Evolutionary conservation across 371 early-diverging fungal species (phyloP).

Genomic region (Mucor sp.): DNA sequence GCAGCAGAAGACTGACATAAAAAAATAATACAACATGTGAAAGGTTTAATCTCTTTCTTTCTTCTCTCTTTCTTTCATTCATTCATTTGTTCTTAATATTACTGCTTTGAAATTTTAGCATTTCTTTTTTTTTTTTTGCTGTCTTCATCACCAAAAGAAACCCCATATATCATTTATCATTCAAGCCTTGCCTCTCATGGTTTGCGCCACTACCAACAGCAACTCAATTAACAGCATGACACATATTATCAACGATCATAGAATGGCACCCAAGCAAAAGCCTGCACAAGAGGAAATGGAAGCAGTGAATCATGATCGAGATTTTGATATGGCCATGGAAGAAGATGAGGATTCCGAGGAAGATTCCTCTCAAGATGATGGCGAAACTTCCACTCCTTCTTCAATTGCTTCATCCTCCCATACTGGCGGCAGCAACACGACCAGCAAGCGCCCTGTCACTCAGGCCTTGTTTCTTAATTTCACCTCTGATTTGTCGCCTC

Average conservation of each 20-base stretch:
- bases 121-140: not conserved
- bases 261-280: not conserved
- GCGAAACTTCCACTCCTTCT: not conserved
- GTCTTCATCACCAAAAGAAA: not conserved
- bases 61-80: not conserved
- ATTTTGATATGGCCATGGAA: conserved; percentile 18
- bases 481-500: conserved; percentile 31
- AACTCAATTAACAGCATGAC: conserved; percentile 3
- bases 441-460: conserved; percentile 11
- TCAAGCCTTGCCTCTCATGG: conserved; percentile 11
- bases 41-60: conserved; percentile 8
- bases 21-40: conserved; percentile 7
- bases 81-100: not conserved
- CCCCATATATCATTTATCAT: not conserved
- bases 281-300: not conserved
- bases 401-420: not conserved
- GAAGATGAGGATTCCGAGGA: conserved; percentile 20
- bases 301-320: not conserved
- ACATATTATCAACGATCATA: not conserved
- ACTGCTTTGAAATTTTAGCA: not conserved
- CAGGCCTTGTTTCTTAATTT: conserved; percentile 33
- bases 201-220: conserved; percentile 18
- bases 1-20: not conserved
- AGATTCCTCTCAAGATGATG: conserved; percentile 20
- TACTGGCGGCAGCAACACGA: not conserved